Evolutionary conservation across 2,329 filamentous ascomycete genomes (phyloP).

Genomic region (Epichloe typhina): DNA sequence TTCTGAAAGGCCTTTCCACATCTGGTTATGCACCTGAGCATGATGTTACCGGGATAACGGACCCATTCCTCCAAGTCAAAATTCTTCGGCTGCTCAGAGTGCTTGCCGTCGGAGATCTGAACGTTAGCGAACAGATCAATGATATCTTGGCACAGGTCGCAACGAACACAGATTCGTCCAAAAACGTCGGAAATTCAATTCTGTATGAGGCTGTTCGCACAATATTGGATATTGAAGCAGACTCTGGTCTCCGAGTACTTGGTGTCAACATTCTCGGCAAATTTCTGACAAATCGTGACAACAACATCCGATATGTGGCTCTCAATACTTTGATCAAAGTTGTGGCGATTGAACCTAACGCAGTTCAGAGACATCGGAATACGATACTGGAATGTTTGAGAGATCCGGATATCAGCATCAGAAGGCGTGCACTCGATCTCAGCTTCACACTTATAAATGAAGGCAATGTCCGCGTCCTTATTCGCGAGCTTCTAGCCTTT

Average conservation of each 20-base stretch:
- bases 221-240: conserved; percentile 95
- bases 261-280: conserved; percentile 98
- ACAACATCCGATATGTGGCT: conserved; percentile 97
- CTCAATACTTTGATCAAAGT: conserved; percentile 97
- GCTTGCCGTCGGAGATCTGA: conserved; percentile 70
- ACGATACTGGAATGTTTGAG: conserved; percentile 93
- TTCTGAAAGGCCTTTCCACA: conserved; percentile 80
- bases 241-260: conserved; percentile 83
- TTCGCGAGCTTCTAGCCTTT: conserved; percentile 87
- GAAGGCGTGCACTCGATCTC: conserved; percentile 85
- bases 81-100: conserved; percentile 78
- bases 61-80: conserved; percentile 96
- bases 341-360: conserved; percentile 93
- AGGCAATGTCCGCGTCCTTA: conserved; percentile 83
- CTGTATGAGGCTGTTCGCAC: conserved; percentile 94
- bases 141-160: conserved; percentile 96
- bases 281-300: conserved; percentile 95
- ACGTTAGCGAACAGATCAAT: conserved; percentile 94
- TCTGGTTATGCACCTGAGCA: conserved; percentile 97
- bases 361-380: conserved; percentile 91
- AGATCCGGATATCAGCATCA: conserved; percentile 96
- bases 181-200: conserved; percentile 97
- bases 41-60: conserved; percentile 94
- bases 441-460: conserved; percentile 98
- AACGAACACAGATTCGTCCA: conserved; percentile 94